Evolutionary conservation across 306 rosid species (phyloP).

Genomic region (Trifolium dubium): DNA sequence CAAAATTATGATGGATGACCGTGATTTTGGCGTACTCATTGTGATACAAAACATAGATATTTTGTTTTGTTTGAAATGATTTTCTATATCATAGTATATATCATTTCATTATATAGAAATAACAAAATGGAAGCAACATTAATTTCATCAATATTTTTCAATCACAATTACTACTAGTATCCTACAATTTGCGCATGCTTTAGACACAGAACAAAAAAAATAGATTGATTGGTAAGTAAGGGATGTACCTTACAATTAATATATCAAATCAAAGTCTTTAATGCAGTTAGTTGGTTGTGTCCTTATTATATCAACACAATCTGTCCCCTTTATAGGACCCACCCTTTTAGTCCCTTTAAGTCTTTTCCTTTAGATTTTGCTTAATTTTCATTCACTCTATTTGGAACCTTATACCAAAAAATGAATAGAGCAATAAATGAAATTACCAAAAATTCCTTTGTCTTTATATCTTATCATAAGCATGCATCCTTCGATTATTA

Average conservation of each 20-base stretch:
- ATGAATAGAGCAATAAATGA: constrained; percentile 13
- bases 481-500: constrained; percentile 19
- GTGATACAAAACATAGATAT: too few relatives aligned
- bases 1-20: too few relatives aligned
- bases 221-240: constrained; percentile 48
- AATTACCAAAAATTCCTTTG: constrained; percentile 18
- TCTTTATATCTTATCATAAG: neutral
- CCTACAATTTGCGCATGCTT: constrained; percentile 63
- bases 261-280: constrained; percentile 45
- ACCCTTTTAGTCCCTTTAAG: constrained; percentile 34
- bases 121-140: neutral
- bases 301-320: constrained; percentile 42
- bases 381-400: neutral
- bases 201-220: constrained; percentile 54
- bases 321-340: constrained; percentile 41
- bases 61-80: too few relatives aligned
- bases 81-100: too few relatives aligned
- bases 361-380: constrained; percentile 40
- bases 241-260: constrained; percentile 41
- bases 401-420: constrained; percentile 33
- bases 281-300: constrained; percentile 40
- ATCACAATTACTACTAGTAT: constrained; percentile 46
- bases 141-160: constrained; percentile 51
- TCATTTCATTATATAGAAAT: neutral
- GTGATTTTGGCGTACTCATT: too few relatives aligned